phyloP scores from a whole-genome alignment of 176 grass and related monocot species.

The Ensete ventricosum region DNA sequence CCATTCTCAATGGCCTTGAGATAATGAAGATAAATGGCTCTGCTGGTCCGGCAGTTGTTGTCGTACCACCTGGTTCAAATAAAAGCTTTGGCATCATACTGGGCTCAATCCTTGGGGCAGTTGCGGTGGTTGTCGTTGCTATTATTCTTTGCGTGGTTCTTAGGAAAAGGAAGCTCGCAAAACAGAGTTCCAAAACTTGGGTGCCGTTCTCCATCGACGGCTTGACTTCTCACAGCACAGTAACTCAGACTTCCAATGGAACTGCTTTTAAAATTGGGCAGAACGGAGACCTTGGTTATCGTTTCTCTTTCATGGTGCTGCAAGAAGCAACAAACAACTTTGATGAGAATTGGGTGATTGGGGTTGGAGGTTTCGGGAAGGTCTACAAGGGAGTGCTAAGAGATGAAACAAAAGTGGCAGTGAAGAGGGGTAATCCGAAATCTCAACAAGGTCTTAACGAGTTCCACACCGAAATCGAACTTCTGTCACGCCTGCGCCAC shows the following conservation, averaged over 20 bases:
- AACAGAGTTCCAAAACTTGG: conserved; percentile 13
- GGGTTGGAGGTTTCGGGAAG: conserved; percentile 18
- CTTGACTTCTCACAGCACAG: neutral
- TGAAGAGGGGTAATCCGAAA: conserved; percentile 18
- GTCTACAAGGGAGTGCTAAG: conserved; percentile 16
- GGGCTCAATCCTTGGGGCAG: conserved; percentile 4
- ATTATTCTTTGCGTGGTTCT: neutral
- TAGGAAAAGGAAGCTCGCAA: conserved; percentile 3
- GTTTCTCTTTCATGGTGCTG: neutral
- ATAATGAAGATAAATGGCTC: conserved; percentile 7
- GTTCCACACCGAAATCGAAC: conserved; percentile 15
- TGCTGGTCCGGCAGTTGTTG: neutral
- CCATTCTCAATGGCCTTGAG: conserved; percentile 18
- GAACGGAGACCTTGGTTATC: conserved; percentile 10
- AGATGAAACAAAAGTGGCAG: conserved; percentile 18
- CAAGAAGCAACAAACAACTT: conserved; percentile 19
- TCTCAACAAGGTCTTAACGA: conserved; percentile 18
- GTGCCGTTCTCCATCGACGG: conserved; percentile 5
- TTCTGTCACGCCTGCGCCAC: conserved; percentile 13
- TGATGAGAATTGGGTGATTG: conserved; percentile 14
- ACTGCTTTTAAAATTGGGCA: neutral
- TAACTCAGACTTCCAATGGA: conserved; percentile 9
- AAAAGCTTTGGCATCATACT: conserved; percentile 12
- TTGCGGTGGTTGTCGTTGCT: neutral
- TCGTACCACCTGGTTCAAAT: neutral